Evolutionary conservation across 2,329 filamentous ascomycete genomes (phyloP).

Genomic region (Colletotrichum aenigma): DNA sequence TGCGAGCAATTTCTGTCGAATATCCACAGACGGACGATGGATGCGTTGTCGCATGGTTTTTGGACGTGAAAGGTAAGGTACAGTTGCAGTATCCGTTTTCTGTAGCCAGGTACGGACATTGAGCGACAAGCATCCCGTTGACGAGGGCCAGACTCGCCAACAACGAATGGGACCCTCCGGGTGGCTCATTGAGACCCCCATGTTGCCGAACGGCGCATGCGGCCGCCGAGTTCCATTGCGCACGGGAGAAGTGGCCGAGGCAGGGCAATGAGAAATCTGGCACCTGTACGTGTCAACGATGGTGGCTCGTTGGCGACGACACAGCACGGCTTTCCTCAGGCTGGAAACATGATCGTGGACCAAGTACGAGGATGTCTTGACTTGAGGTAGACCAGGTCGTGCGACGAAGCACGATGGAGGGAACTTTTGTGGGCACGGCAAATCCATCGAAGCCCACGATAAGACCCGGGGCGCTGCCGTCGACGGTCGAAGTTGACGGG

Average conservation of each 20-base stretch:
- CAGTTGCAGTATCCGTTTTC: background rate
- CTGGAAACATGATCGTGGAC: background rate
- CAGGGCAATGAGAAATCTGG: background rate
- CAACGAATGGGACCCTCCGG: background rate
- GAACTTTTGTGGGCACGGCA: background rate
- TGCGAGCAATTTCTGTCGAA: background rate
- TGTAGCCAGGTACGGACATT: background rate
- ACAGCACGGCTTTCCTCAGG: background rate
- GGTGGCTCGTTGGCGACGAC: background rate
- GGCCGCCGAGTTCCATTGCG: conserved; percentile 8
- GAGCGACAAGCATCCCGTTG: background rate
- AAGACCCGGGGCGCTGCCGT: background rate
- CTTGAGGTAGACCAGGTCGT: background rate
- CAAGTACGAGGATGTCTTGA: background rate
- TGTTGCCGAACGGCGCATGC: conserved; percentile 12
- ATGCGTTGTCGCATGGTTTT: background rate
- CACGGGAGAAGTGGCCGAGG: background rate
- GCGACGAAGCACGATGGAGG: background rate
- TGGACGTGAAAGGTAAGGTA: background rate
- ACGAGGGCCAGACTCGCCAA: background rate
- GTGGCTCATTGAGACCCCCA: background rate
- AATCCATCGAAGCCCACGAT: background rate
- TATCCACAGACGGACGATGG: background rate
- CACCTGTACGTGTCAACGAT: background rate
- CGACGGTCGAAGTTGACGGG: background rate